phyloP scores from a whole-genome alignment of 371 early-diverging fungal species.

The Actinomortierella ambigua region DNA sequence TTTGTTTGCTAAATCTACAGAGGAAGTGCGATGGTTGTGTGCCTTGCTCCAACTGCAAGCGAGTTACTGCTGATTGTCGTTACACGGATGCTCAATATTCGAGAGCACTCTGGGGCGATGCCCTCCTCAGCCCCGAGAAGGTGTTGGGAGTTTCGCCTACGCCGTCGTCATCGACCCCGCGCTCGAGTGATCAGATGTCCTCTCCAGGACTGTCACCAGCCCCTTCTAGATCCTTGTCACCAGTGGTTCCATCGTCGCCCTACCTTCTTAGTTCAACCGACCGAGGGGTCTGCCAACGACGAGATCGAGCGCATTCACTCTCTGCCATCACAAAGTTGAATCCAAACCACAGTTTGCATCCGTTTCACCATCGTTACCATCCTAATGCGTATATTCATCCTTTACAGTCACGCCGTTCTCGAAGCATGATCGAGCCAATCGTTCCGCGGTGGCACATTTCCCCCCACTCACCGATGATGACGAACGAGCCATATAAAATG shows the following conservation, averaged over 20 bases:
- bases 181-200: not conserved
- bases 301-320: not conserved
- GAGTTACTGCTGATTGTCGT: slow-evolving; percentile 37
- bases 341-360: too few species aligned
- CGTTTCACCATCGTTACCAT: too few species aligned
- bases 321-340: too few species aligned
- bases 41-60: slow-evolving; percentile 43
- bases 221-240: slow-evolving; percentile 2
- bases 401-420: too few species aligned
- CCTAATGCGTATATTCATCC: too few species aligned
- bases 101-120: slow-evolving; percentile 41
- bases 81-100: slow-evolving; percentile 46
- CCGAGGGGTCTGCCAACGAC: not conserved
- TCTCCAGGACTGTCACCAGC: not conserved
- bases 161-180: not conserved
- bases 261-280: not conserved
- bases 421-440: too few species aligned
- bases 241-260: not conserved
- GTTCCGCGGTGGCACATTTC: too few species aligned
- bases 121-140: slow-evolving; percentile 35
- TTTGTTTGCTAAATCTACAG: too few species aligned
- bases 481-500: too few species aligned
- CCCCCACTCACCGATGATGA: too few species aligned
- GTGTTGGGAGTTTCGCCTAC: slow-evolving; percentile 15
- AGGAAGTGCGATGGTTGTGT: slow-evolving; percentile 43